Percentiles rank a stretch among this genome's conserved stretches.
phyloP scores from a whole-genome alignment of 805 yeast genomes.

The Hanseniaspora valbyensis region DNA sequence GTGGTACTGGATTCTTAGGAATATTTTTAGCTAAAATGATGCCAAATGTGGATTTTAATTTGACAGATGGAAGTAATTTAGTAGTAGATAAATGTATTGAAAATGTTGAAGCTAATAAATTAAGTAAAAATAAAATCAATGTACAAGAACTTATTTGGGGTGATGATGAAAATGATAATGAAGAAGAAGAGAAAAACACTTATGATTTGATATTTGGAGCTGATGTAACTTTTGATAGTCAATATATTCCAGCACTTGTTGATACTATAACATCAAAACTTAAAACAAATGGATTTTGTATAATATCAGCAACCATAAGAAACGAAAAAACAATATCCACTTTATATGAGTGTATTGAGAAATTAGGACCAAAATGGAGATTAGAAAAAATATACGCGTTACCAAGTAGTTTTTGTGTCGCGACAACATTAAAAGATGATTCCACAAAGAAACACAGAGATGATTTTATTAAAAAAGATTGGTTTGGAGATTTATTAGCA shows the following conservation, averaged over 20 bases:
- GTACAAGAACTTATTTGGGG: slow-evolving; percentile 42
- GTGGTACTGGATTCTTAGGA: slow-evolving; percentile 81
- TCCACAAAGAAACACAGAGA: slow-evolving; percentile 2
- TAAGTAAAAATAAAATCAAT: slow-evolving; percentile 18
- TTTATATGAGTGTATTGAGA: slow-evolving; percentile 33
- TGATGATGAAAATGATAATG: slow-evolving; percentile 32
- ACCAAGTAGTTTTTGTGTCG: slow-evolving; percentile 8
- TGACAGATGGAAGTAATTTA: slow-evolving; percentile 19
- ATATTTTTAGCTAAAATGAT: slow-evolving; percentile 2
- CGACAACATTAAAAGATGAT: neutral
- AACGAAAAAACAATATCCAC: slow-evolving; percentile 40
- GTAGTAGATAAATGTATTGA: slow-evolving; percentile 21
- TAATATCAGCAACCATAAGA: slow-evolving; percentile 68
- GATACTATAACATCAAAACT: slow-evolving; percentile 31
- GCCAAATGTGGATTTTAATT: neutral
- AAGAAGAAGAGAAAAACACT: slow-evolving; percentile 18
- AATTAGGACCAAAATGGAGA: slow-evolving; percentile 11
- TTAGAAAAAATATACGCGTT: slow-evolving; percentile 6
- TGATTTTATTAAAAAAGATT: slow-evolving; percentile 3
- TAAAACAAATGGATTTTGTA: slow-evolving; percentile 22
- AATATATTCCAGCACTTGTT: slow-evolving; percentile 46
- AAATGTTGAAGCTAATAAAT: slow-evolving; percentile 39
- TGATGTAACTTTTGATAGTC: slow-evolving; percentile 75
- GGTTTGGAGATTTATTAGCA: slow-evolving; percentile 15
- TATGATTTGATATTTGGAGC: slow-evolving; percentile 59